Conservation (phyloP, 805 yeast species). For the Candida andamanensis region DNA sequence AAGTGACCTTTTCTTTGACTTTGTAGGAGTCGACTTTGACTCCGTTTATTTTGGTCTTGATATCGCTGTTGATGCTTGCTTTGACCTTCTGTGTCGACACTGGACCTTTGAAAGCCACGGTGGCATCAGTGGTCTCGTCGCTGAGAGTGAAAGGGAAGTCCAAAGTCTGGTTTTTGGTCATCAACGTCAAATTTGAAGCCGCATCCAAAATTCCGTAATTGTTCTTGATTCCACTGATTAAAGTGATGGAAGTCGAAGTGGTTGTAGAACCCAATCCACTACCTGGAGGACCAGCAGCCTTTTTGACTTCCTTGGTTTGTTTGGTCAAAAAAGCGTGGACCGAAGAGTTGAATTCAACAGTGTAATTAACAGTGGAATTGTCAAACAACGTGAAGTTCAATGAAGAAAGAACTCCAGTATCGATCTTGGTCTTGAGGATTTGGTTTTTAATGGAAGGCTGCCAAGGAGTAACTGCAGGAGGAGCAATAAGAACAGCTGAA, state of each 20-base stretch:
- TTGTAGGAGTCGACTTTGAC: slow-evolving; percentile 5
- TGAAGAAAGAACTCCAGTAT: slow-evolving; percentile 13
- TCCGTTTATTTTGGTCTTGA: slow-evolving; percentile 10
- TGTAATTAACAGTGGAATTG: slow-evolving; percentile 15
- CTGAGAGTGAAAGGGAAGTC: slow-evolving; percentile 11
- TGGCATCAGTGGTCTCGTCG: slow-evolving; percentile 7
- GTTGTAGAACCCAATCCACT: slow-evolving; percentile 9
- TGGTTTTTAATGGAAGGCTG: slow-evolving; percentile 15
- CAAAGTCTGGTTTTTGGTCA: slow-evolving; percentile 3
- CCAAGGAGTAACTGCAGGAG: slow-evolving; percentile 18
- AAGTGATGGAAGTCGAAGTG: slow-evolving; percentile 4
- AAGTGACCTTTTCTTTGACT: slow-evolving; percentile 9
- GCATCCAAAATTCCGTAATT: slow-evolving; percentile 5
- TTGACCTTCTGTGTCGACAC: slow-evolving; percentile 1
- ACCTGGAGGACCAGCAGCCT: slow-evolving; percentile 12
- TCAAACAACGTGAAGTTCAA: slow-evolving; percentile 22
- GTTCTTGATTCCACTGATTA: slow-evolving; percentile 8
- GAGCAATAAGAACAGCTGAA: slow-evolving; percentile 18
- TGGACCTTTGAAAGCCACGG: slow-evolving; percentile 4
- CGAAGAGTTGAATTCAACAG: slow-evolving; percentile 13
- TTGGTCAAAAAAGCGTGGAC: slow-evolving; percentile 12
- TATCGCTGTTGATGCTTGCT: slow-evolving; percentile 5
- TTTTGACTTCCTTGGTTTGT: slow-evolving; percentile 7
- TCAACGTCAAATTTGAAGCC: slow-evolving; percentile 4
- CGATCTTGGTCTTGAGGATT: slow-evolving; percentile 15